These are phyloP conservation scores for Diaporthe sp. DNA, from an alignment of 2,329 filamentous ascomycete genomes.

Conservation along the genomic window DNA sequence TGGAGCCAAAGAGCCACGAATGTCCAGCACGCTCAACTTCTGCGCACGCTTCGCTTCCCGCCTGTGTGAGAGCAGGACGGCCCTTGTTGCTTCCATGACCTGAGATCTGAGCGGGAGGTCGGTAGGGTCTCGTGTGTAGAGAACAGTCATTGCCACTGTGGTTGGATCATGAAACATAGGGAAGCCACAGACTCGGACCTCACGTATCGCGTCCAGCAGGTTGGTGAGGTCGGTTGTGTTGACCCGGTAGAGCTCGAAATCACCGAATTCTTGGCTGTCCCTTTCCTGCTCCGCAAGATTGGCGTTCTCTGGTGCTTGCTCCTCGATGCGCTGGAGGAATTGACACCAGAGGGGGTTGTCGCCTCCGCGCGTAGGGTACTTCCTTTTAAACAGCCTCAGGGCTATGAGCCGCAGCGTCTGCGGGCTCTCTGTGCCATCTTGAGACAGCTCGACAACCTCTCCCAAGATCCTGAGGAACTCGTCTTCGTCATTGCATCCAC, in stretches of 20 bases:
- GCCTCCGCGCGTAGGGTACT: neutral
- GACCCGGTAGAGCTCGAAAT: neutral
- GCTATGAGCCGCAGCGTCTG: neutral
- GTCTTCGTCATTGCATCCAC: neutral
- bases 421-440: neutral
- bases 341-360: neutral
- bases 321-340: neutral
- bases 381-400: neutral
- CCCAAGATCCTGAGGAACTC: neutral
- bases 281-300: neutral
- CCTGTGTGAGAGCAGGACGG: neutral
- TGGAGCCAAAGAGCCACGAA: neutral
- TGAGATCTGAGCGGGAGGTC: neutral
- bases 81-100: neutral
- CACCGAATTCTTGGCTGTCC: neutral
- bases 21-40: neutral
- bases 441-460: neutral
- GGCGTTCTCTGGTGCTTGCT: neutral
- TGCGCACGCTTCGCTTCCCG: neutral
- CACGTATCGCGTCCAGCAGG: neutral
- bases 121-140: neutral
- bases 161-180: neutral
- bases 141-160: neutral
- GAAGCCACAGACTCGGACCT: neutral
- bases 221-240: neutral